These are phyloP conservation scores for Claviceps arundinis DNA, from an alignment of 2,329 filamentous ascomycete genomes.

Conservation along the genomic window DNA sequence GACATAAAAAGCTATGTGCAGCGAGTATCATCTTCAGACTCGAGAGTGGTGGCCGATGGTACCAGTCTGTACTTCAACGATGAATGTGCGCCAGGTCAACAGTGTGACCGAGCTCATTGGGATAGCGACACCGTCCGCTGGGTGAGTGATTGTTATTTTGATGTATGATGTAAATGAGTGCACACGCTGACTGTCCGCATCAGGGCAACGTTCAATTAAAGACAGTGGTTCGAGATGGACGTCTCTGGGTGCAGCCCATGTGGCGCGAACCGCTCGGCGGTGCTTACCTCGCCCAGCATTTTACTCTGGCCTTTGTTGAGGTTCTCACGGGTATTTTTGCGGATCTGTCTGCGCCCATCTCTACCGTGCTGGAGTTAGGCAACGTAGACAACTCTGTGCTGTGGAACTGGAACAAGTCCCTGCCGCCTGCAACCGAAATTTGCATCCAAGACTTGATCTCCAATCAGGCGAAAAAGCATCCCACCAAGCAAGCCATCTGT, in stretches of 20 bases:
- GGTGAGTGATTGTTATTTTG: not conserved
- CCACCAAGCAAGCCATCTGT: conserved; percentile 13
- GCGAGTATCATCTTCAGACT: not conserved
- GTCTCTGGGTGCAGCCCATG: conserved; percentile 1
- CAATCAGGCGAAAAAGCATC: not conserved
- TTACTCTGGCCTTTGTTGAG: not conserved
- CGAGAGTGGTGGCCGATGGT: not conserved
- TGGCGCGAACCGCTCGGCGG: conserved; percentile 1
- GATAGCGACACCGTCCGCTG: not conserved
- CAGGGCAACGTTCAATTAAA: not conserved
- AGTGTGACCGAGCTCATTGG: not conserved
- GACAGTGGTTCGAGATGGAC: not conserved
- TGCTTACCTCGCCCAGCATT: conserved; percentile 1
- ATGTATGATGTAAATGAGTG: not conserved
- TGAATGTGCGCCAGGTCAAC: not conserved
- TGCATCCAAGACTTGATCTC: conserved; percentile 2
- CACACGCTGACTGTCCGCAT: not conserved
- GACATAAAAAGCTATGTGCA: not conserved
- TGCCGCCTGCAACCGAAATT: not conserved
- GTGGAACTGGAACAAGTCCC: not conserved
- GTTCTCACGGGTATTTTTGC: not conserved
- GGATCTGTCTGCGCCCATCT: not conserved
- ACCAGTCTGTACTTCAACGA: not conserved
- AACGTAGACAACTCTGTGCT: not conserved
- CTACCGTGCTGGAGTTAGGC: not conserved